These are phyloP conservation scores for Heritiera fomes DNA, from an alignment of 345 rosid species.

Conservation along the genomic window DNA sequence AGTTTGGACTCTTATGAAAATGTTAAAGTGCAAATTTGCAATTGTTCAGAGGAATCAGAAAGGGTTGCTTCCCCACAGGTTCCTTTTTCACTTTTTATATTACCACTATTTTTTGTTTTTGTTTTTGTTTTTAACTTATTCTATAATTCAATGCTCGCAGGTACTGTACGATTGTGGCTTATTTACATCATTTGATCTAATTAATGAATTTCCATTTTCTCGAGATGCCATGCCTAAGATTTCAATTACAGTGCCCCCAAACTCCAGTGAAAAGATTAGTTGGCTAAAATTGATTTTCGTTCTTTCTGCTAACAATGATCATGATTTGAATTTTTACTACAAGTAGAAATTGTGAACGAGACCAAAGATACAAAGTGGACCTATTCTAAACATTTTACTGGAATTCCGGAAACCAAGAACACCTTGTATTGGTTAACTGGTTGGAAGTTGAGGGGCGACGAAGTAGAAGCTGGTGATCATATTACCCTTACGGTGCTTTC, in stretches of 20 bases:
- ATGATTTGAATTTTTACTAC: not conserved
- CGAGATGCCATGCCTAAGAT: not conserved
- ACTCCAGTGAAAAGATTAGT: not conserved
- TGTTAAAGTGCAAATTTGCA: not conserved
- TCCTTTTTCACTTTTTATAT: not conserved
- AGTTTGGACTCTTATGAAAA: not conserved
- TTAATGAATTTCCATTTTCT: not conserved
- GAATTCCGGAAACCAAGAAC: not conserved
- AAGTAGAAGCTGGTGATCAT: too few species aligned
- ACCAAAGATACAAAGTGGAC: constrained; percentile 22
- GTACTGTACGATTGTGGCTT: constrained; percentile 26
- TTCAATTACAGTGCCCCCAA: not conserved
- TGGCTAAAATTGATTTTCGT: not conserved
- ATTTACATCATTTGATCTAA: not conserved
- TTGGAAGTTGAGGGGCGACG: not conserved
- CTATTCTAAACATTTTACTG: constrained; percentile 16
- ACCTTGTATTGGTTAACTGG: not conserved
- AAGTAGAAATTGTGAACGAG: not conserved
- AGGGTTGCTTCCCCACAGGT: not conserved
- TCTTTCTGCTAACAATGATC: not conserved
- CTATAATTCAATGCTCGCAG: not conserved
- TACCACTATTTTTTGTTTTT: too few species aligned
- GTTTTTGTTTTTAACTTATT: too few species aligned
- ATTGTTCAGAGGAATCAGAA: not conserved
- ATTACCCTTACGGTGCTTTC: too few species aligned